Evolutionary conservation across 208 protist genomes (phyloP).

Genomic region (Leishmania braziliensis): DNA sequence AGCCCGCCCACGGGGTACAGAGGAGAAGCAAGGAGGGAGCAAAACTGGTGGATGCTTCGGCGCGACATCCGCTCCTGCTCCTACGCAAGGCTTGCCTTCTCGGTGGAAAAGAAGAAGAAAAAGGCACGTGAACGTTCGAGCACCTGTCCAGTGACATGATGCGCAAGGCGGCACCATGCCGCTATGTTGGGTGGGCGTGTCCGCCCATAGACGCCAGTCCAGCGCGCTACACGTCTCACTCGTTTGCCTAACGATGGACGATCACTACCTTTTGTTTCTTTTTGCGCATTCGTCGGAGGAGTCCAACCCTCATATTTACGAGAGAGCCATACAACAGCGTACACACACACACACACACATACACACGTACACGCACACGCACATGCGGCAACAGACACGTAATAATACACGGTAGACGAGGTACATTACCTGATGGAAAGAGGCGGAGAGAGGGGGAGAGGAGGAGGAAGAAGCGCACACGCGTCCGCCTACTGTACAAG

Average conservation of each 20-base stretch:
- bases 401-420: not conserved
- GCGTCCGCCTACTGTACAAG: not conserved
- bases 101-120: not conserved
- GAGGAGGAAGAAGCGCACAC: not conserved
- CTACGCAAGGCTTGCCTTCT: not conserved
- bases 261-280: too few species aligned
- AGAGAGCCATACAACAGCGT: not conserved
- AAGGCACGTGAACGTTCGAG: not conserved
- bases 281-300: not conserved
- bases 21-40: not conserved
- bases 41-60: not conserved
- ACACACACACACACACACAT: slow-evolving; percentile 2
- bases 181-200: not conserved
- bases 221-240: not conserved
- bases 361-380: not conserved
- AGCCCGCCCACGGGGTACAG: not conserved
- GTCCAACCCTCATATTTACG: not conserved
- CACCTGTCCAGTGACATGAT: not conserved
- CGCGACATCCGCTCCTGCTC: not conserved
- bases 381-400: not conserved
- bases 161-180: not conserved
- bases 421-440: not conserved
- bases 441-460: not conserved
- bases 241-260: not conserved
- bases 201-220: not conserved